Conservation (phyloP, 352 stramenopile species). For the Pythium rhizo-oryzae region DNA sequence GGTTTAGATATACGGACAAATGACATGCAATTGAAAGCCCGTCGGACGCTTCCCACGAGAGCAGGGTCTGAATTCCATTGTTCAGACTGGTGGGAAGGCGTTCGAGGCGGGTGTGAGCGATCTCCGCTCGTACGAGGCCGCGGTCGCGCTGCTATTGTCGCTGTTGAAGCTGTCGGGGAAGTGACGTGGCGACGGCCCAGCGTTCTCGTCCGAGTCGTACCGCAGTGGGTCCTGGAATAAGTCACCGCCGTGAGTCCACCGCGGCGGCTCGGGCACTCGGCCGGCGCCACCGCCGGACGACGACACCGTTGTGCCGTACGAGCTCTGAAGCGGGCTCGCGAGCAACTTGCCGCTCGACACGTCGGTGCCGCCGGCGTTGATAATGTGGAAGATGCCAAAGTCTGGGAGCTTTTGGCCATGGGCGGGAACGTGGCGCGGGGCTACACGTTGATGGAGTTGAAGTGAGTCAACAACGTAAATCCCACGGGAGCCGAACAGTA, state of each 20-base stretch:
- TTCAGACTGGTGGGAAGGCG: constrained; percentile 29
- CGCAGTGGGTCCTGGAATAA: constrained; percentile 82
- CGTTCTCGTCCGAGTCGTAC: constrained; percentile 85
- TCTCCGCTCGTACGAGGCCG: constrained; percentile 32
- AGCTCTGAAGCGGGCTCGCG: constrained; percentile 60
- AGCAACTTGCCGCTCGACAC: constrained; percentile 44
- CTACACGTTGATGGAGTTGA: constrained; percentile 28
- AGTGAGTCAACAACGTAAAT: not conserved
- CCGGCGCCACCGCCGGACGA: constrained; percentile 22
- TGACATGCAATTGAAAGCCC: not conserved
- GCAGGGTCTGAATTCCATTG: constrained; percentile 18
- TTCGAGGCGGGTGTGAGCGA: constrained; percentile 18
- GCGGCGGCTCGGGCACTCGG: constrained; percentile 34
- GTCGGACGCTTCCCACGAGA: not conserved
- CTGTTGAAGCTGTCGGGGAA: constrained; percentile 73
- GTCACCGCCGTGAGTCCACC: constrained; percentile 82
- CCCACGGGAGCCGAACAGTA: not conserved
- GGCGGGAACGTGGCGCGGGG: constrained; percentile 60
- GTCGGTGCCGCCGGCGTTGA: constrained; percentile 53
- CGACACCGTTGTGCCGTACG: constrained; percentile 56
- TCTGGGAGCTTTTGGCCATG: constrained; percentile 70
- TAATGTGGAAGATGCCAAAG: constrained; percentile 89
- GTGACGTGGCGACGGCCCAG: constrained; percentile 51
- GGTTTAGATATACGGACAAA: not conserved
- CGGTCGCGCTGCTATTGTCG: constrained; percentile 42